phyloP scores from a whole-genome alignment of 805 yeast genomes.

The Candida manassasensis region DNA sequence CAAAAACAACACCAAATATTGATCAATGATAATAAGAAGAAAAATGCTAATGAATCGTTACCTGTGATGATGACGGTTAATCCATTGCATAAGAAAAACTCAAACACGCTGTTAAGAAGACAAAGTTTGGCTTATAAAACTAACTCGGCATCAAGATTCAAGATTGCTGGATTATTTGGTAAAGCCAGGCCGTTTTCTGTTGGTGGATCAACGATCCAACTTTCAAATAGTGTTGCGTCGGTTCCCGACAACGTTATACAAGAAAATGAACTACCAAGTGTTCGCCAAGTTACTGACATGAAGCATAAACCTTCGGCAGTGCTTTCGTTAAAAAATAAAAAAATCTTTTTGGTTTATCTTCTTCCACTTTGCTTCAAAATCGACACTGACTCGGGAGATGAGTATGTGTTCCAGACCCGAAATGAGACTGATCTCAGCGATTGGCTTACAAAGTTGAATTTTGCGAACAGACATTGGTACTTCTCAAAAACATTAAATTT shows the following conservation, averaged over 20 bases:
- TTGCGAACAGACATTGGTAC: conserved; percentile 53
- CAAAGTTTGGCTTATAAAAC: conserved; percentile 39
- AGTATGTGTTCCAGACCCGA: conserved; percentile 63
- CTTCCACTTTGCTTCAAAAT: conserved; percentile 47
- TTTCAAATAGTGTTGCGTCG: conserved; percentile 13
- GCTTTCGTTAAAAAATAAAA: conserved; percentile 42
- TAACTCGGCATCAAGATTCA: conserved; percentile 38
- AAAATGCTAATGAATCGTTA: conserved; percentile 9
- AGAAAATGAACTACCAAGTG: conserved; percentile 58
- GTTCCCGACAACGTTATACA: conserved; percentile 42
- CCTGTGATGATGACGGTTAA: conserved; percentile 2
- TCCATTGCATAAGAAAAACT: conserved; percentile 23
- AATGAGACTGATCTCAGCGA: conserved; percentile 59
- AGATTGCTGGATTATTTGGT: conserved; percentile 53
- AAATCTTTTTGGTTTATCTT: conserved; percentile 50
- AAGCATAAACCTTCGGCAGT: conserved; percentile 48
- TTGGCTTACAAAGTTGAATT: conserved; percentile 58
- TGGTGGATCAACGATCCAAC: conserved; percentile 22
- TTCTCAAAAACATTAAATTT: conserved; percentile 36
- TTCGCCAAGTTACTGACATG: conserved; percentile 34
- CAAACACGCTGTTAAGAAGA: conserved; percentile 27
- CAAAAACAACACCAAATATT: conserved; percentile 30
- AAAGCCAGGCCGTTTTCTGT: conserved; percentile 60
- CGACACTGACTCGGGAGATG: conserved; percentile 39
- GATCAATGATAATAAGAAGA: conserved; percentile 28